Base-by-base conservation (phyloP, 2,329 filamentous ascomycete species). In the Penicillium sp. region DNA sequence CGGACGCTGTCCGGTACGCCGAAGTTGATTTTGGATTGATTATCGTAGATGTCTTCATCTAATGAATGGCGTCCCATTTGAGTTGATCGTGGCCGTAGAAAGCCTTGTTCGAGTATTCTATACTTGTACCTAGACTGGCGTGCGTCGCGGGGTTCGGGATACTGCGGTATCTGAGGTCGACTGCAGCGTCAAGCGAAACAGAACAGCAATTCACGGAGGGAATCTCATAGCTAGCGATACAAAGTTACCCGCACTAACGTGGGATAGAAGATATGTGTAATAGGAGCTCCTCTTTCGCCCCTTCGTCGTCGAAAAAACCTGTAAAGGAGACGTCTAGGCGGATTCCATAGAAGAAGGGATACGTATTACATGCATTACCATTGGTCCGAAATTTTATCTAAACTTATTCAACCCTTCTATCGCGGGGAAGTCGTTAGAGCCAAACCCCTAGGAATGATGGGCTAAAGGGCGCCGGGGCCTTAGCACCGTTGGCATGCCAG, bases 41-140 rank as follows among this genome's bases (percentile, higher is more conserved):
- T 40, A 50, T 42, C 59, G 35, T 59, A 60, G 5, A 53, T 48
- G 20, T 60, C 61, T 18, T 48, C 40, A 2, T 42, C 42, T 18
- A 57, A 55, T 20, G 50, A 50, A 6, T 42, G 50, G 8, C 38
- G 59, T 48, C 61, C 58, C 63, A 66, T 66, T 65, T 57, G 57
- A 11, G 16, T 18, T 42, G 47, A 24, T 24, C 0, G 0, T 26
- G 5, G 11, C 14, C 1, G n/a, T 16, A 4, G 5, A 22, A n/a
- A 35, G 31, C 5, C 31, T 11, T 8, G 5, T 29, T 3, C 13
- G 11, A 10, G 20, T 34, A 13, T 34, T 43, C 43, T 37, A n/a
- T 24, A 20, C 18, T 35, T 20, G 32, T 26, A 16, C 22, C 4
- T 16, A 20, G 3, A 4, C 16, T 45, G 16, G 11, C 39, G 20